Evolutionary conservation across 345 rosid genomes (phyloP), one percentile per base, ranked within the genome.

Genomic region (Limnanthes douglasii): DNA sequence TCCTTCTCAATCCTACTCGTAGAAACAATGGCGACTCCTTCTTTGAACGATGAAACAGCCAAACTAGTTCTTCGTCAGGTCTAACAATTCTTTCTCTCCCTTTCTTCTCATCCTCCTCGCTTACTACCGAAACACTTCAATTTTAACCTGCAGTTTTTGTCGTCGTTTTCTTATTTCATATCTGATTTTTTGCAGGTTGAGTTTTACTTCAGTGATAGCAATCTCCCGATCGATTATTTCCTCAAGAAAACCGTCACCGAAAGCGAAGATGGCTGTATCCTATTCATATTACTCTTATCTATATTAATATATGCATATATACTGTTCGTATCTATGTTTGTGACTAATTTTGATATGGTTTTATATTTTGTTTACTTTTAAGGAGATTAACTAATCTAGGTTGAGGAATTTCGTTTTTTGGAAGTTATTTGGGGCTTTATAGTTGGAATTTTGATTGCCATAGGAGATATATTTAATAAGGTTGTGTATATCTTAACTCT

Each of bases 141-240:
- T 27, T 6, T 16, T n/a, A 15, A 31, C 14, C 42, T 39, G n/a
- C n/a, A n/a, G n/a, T 12, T 29, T n/a, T 13, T 1, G 11, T 0
- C 18, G 2, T n/a, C 4, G 21, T 32, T n/a, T n/a, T n/a, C n/a
- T n/a, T n/a, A n/a, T n/a, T n/a, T n/a, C n/a, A 13, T 12, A 29
- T 35, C 29, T 48, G 10, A 27, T 19, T 18, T 1, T 21, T 19
- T 42, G 15, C 72, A 88, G 95, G 96, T 90, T 8, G 96, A 80
- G 66, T 90, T 77, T 51, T 90, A 90, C 60, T 90, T 80, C 72
- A 70, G 98, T 34, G 96, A 84, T 29, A 90, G 96, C 56, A 90
- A 90, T 53, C 66, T 90, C 10, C 94, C 94, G 1, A 67, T 86
- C 28, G 98, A 90, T 31, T 64, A 51, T 18, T 84, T 90, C 39